Conservation (phyloP, 768 basidiomycete species). For the Strobilomyces echinocephalus region DNA sequence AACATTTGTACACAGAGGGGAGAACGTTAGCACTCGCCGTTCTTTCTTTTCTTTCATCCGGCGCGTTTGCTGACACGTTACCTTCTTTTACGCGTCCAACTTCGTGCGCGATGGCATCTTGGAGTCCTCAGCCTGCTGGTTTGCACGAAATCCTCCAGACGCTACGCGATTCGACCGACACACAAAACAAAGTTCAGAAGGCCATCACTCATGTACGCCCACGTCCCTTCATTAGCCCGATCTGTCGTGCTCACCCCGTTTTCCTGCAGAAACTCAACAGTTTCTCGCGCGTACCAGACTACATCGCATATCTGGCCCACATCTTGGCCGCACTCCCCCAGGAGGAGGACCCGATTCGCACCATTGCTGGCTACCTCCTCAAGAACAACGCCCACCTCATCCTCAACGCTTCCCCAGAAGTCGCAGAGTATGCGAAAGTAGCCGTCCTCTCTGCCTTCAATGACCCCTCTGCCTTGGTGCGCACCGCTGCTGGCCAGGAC, state of each 20-base stretch:
- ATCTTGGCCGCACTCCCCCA: constrained; percentile 76
- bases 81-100: constrained; percentile 25
- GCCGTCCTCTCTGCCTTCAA: constrained; percentile 78
- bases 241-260: constrained; percentile 18
- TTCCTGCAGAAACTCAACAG: constrained; percentile 71
- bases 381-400: constrained; percentile 92
- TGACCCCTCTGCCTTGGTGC: constrained; percentile 80
- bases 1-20: constrained; percentile 32
- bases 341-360: constrained; percentile 90
- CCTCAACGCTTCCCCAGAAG: constrained; percentile 59
- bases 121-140: constrained; percentile 81
- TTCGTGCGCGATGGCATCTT: constrained; percentile 54
- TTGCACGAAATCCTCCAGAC: constrained; percentile 90
- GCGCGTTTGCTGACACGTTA: constrained; percentile 26
- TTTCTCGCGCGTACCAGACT: constrained; percentile 87
- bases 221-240: constrained; percentile 16
- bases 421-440: constrained; percentile 68
- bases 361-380: constrained; percentile 93
- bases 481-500: constrained; percentile 91
- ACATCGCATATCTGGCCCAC: constrained; percentile 92
- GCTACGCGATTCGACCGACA: constrained; percentile 86
- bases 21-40: not conserved
- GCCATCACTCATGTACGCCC: constrained; percentile 73
- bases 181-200: constrained; percentile 65
- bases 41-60: constrained; percentile 21